Evolutionary conservation across 371 early-diverging fungal species (phyloP).

Genomic region (Nematocida sp.): DNA sequence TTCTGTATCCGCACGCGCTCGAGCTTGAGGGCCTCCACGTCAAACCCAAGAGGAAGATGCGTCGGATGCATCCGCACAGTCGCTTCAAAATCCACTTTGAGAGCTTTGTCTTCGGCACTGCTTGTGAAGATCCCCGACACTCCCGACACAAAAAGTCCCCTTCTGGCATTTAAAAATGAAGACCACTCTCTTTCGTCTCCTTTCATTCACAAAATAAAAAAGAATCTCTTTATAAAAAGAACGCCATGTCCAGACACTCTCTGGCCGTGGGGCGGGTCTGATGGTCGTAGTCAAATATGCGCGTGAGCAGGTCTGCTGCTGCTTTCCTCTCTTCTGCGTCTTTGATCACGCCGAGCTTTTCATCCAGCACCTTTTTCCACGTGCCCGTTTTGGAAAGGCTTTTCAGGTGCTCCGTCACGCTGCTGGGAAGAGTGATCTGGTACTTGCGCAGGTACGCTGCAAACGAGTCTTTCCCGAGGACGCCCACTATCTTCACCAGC

Average conservation of each 20-base stretch:
- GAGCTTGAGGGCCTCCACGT: conserved; percentile 41
- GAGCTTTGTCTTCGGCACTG: conserved; percentile 35
- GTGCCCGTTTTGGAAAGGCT: conserved; percentile 3
- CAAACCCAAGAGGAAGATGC: conserved; percentile 41
- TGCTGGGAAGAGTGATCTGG: conserved; percentile 69
- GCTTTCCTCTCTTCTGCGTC: conserved; percentile 66
- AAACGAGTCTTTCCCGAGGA: conserved; percentile 83
- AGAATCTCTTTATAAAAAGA: conserved; percentile 67
- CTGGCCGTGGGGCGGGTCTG: conserved; percentile 80
- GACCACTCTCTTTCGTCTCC: conserved; percentile 48
- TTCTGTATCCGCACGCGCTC: conserved; percentile 12
- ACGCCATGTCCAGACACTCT: conserved; percentile 86
- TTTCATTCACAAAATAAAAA: conserved; percentile 43
- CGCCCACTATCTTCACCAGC: conserved; percentile 86
- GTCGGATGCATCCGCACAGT: conserved; percentile 44
- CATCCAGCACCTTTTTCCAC: conserved; percentile 5
- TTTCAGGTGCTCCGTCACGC: conserved; percentile 9
- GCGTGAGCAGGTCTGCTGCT: conserved; percentile 82
- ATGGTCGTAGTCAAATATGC: conserved; percentile 87
- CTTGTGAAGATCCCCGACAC: conserved; percentile 47
- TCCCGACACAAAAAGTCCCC: conserved; percentile 41
- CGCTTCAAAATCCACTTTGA: conserved; percentile 47
- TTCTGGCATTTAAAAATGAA: conserved; percentile 31
- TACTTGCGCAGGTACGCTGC: conserved; percentile 83
- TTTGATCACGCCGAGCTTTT: not conserved